Evolutionary conservation across 768 basidiomycete species (phyloP).

Genomic region (Dictyophora rubrovolvata): DNA sequence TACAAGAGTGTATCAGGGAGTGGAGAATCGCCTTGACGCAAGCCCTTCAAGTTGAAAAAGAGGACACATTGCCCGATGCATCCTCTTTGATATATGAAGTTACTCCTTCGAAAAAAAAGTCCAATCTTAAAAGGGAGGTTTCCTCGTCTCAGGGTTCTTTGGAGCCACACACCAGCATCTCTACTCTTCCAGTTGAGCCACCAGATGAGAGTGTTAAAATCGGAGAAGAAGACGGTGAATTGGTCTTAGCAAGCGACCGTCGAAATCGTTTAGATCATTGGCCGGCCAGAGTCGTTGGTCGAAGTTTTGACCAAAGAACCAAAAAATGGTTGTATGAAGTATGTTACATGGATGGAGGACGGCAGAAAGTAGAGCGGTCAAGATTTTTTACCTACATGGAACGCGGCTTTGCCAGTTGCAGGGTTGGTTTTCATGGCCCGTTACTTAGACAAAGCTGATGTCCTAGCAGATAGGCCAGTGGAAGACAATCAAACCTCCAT

Average conservation of each 20-base stretch:
- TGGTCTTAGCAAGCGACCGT: constrained; percentile 43
- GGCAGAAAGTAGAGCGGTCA: constrained; percentile 31
- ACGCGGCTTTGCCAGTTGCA: constrained; percentile 52
- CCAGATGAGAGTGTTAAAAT: constrained; percentile 4
- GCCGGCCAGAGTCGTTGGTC: constrained; percentile 50
- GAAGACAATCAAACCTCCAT: neutral
- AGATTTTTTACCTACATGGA: constrained; percentile 52
- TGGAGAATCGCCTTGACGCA: constrained; percentile 42
- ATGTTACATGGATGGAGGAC: constrained; percentile 46
- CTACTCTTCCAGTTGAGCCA: neutral
- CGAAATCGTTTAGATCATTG: constrained; percentile 39
- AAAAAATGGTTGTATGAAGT: constrained; percentile 41
- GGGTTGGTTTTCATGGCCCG: constrained; percentile 25
- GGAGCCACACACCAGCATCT: neutral
- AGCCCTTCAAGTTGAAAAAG: constrained; percentile 33
- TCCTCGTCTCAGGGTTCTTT: neutral
- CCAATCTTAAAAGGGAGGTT: neutral
- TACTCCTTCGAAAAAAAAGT: neutral
- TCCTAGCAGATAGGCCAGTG: constrained; percentile 1
- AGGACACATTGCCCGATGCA: constrained; percentile 38
- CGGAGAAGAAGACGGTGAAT: constrained; percentile 44
- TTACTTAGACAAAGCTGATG: neutral
- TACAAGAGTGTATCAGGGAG: constrained; percentile 26
- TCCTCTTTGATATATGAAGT: constrained; percentile 11
- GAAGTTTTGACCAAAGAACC: constrained; percentile 24